Percentiles rank a stretch among this genome's conserved stretches.
phyloP scores from a whole-genome alignment of 2,329 filamentous ascomycete genomes.

The Endoconidiophora laricicola region DNA sequence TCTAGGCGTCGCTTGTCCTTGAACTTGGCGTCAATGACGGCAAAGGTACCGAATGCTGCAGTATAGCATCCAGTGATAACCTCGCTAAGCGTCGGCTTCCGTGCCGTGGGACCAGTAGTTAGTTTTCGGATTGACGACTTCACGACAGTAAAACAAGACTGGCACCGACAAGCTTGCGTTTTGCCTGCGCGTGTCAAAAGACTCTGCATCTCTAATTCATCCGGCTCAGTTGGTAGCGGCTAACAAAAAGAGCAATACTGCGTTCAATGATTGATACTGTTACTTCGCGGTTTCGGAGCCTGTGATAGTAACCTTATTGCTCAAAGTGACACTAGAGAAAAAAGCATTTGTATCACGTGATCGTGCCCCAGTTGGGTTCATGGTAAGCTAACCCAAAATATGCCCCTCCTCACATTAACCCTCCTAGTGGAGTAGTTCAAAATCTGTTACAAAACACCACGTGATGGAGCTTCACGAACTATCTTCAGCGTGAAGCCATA shows the following conservation, averaged over 20 bases:
- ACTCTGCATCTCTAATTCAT: conserved; percentile 37
- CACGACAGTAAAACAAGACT: conserved; percentile 37
- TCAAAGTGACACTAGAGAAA: no score
- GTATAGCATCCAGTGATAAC: conserved; percentile 52
- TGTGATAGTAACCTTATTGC: no score
- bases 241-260: neutral
- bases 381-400: neutral
- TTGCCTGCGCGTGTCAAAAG: conserved; percentile 51
- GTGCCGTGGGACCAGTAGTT: conserved; percentile 31
- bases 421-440: neutral
- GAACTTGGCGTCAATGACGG: conserved; percentile 40
- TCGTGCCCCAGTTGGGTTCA: neutral
- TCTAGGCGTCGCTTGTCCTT: conserved; percentile 42
- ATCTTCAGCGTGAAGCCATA: neutral
- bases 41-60: conserved; percentile 47
- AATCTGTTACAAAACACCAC: neutral
- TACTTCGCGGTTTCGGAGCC: no score
- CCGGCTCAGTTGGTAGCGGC: neutral
- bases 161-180: conserved; percentile 45
- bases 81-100: conserved; percentile 34
- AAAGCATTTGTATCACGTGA: neutral
- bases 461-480: no score
- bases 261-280: no score
- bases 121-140: conserved; percentile 25
- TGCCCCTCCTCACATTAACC: conserved; percentile 3